A percentile compares a stretch with the other conserved stretches of the same genome.
Evolutionary conservation across 1,284 basidiomycete genomes (phyloP).

Genomic region (Fomitopsis pinicola): DNA sequence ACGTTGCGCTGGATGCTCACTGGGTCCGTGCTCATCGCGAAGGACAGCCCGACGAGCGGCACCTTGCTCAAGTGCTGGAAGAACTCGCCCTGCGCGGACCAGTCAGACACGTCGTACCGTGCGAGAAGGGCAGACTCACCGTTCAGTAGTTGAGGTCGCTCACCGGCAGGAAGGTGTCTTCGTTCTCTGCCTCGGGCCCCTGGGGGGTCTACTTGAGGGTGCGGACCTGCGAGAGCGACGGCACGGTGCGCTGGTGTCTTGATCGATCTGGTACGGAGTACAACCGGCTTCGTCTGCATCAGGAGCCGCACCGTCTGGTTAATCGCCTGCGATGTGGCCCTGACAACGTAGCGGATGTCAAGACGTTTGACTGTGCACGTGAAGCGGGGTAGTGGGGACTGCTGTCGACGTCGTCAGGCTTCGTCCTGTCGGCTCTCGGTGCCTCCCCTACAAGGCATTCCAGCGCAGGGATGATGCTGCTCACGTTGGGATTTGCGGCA

Average conservation of each 20-base stretch:
- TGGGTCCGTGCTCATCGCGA: slow-evolving; percentile 5
- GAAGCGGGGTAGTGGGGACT: slow-evolving; percentile 18
- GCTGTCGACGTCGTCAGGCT: slow-evolving; percentile 19
- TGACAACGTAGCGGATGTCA: slow-evolving; percentile 17
- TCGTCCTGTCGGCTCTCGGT: slow-evolving; percentile 15
- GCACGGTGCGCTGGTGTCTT: slow-evolving; percentile 13
- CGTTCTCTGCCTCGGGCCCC: neutral
- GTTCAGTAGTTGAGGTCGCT: slow-evolving; percentile 13
- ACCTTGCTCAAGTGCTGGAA: slow-evolving; percentile 14
- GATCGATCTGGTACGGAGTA: slow-evolving; percentile 16
- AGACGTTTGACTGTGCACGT: slow-evolving; percentile 18
- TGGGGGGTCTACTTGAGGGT: slow-evolving; percentile 15
- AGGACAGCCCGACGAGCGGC: slow-evolving; percentile 13
- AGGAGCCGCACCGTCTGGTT: slow-evolving; percentile 13
- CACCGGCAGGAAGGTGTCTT: neutral
- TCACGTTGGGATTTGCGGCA: slow-evolving; percentile 20
- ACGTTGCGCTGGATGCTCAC: neutral
- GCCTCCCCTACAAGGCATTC: slow-evolving; percentile 20
- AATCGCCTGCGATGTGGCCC: slow-evolving; percentile 3
- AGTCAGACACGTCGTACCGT: neutral
- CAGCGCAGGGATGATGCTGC: slow-evolving; percentile 16
- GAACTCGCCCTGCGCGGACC: slow-evolving; percentile 12
- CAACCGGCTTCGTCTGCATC: slow-evolving; percentile 18
- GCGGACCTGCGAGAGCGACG: slow-evolving; percentile 14
- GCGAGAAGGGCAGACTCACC: slow-evolving; percentile 9